Base-by-base conservation (phyloP, 108 stramenopile genomes). In the Pseudonitzschia multistriata region DNA sequence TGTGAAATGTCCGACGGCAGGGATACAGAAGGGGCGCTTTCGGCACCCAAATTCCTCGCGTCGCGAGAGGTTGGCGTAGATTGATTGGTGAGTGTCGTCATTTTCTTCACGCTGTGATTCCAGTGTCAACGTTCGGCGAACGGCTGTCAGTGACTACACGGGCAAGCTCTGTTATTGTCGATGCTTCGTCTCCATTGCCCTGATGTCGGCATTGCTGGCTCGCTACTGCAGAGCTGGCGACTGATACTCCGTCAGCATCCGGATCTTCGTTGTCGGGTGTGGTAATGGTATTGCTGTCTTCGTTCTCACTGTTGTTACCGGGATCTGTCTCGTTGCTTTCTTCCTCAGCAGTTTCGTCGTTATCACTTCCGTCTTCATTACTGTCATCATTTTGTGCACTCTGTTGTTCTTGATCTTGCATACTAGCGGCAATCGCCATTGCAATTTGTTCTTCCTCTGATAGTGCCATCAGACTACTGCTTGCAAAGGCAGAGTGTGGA, bases 351-450 rank as follows among this genome's bases (percentile, higher is more conserved):
- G 0, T 35, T 13, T 47, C 45, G n/a, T 64, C 63, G 35, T 28
- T 22, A 39, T 22, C 31, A 3, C 34, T 21, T n/a, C 33, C 31
- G 0, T 17, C 29, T 15, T 49, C 66, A 5, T 69, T 55, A 6
- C 36, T 22, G 68, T 57, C 15, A 11, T 52, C 31, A 15, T 56
- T 37, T 28, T n/a, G 1, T 15, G 53, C 31, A 37, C n/a, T 67
- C 21, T 31, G 42, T 13, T 45, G 49, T 31, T 67, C 63, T 57
- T 67, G 66, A 30, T 88, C 87, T 67, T 74, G 75, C 75, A 92
- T 75, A 77, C 84, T 86, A 35, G 88, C 79, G 30, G 88, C 88
- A 78, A 92, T 92, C n/a, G 91, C 91, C 88, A 92, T 88, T 49
- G 86, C 84, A 34, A 92, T 50, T 66, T 92, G 91, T 54, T 92